Evolutionary conservation across 768 basidiomycete genomes (phyloP).

Genomic region (Sistotremastrum suecicum): DNA sequence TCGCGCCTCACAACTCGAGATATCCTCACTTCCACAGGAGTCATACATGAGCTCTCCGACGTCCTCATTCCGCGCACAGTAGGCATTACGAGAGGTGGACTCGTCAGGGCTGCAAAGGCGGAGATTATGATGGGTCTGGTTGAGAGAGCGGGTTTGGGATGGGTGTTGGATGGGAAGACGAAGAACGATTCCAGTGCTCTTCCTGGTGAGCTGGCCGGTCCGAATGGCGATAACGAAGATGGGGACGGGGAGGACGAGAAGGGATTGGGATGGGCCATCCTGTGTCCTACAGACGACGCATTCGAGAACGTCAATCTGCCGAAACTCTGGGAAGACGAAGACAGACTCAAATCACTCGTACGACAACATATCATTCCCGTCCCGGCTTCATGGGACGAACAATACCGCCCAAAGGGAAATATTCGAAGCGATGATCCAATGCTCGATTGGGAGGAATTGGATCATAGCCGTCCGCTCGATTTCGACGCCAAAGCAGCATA

Average conservation of each 20-base stretch:
- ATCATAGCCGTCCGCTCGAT: slow-evolving; percentile 59
- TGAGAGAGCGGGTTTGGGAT: slow-evolving; percentile 73
- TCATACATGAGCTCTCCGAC: slow-evolving; percentile 78
- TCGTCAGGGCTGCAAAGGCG: slow-evolving; percentile 78
- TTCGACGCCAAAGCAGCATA: slow-evolving; percentile 64
- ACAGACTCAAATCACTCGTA: slow-evolving; percentile 44
- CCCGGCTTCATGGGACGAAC: slow-evolving; percentile 11
- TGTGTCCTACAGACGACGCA: slow-evolving; percentile 86
- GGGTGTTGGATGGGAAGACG: slow-evolving; percentile 73
- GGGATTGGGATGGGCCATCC: slow-evolving; percentile 64
- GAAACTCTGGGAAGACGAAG: slow-evolving; percentile 40
- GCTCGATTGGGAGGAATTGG: slow-evolving; percentile 21
- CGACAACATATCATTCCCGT: slow-evolving; percentile 64
- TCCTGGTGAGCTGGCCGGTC: slow-evolving; percentile 26
- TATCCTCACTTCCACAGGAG: slow-evolving; percentile 76
- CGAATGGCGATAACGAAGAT: slow-evolving; percentile 31
- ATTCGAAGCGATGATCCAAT: slow-evolving; percentile 7
- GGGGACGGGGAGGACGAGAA: slow-evolving; percentile 17
- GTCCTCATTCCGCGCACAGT: slow-evolving; percentile 80
- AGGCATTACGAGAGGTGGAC: slow-evolving; percentile 75
- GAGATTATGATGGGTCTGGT: slow-evolving; percentile 80
- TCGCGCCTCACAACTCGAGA: slow-evolving; percentile 45
- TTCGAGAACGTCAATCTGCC: slow-evolving; percentile 84
- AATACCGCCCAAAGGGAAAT: background rate
- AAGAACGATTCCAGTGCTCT: no score